Conservation (phyloP, 2,329 filamentous ascomycete genomes). For the Aspergillus quadrilineatus region DNA sequence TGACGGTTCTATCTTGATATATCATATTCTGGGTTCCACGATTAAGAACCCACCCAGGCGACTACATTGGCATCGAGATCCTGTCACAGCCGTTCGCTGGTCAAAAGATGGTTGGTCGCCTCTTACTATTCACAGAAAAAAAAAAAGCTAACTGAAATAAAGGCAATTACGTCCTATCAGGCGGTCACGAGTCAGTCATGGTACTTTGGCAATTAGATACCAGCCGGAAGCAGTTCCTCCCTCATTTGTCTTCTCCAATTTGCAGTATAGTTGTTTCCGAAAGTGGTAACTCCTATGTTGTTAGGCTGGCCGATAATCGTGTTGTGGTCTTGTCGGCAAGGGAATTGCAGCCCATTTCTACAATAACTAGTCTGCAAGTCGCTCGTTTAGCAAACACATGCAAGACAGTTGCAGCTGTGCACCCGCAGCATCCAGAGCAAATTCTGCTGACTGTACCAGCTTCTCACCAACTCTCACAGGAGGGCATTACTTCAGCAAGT, state of each 20-base stretch:
- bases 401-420: slow-evolving; percentile 57
- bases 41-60: slow-evolving; percentile 56
- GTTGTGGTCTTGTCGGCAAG: slow-evolving; percentile 85
- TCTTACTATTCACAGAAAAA: not conserved
- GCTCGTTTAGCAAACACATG: slow-evolving; percentile 46
- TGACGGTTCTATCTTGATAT: slow-evolving; percentile 76
- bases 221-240: slow-evolving; percentile 74
- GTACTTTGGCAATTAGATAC: slow-evolving; percentile 94
- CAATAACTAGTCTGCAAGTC: slow-evolving; percentile 76
- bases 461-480: slow-evolving; percentile 44
- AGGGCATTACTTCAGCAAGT: slow-evolving; percentile 49
- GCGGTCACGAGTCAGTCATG: slow-evolving; percentile 83
- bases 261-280: slow-evolving; percentile 82
- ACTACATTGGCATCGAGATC: slow-evolving; percentile 87
- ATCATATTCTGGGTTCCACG: slow-evolving; percentile 65
- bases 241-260: slow-evolving; percentile 84
- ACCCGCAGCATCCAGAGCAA: slow-evolving; percentile 61
- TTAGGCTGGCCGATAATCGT: slow-evolving; percentile 90
- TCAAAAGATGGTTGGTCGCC: slow-evolving; percentile 72
- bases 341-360: slow-evolving; percentile 80
- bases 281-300: slow-evolving; percentile 73
- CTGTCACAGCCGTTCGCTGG: slow-evolving; percentile 84
- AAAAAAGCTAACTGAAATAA: slow-evolving; percentile 30
- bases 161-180: slow-evolving; percentile 93
- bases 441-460: slow-evolving; percentile 67